These are phyloP conservation scores for Neurospora intermedia DNA, from an alignment of 495 filamentous ascomycete species.

Conservation along the genomic window DNA sequence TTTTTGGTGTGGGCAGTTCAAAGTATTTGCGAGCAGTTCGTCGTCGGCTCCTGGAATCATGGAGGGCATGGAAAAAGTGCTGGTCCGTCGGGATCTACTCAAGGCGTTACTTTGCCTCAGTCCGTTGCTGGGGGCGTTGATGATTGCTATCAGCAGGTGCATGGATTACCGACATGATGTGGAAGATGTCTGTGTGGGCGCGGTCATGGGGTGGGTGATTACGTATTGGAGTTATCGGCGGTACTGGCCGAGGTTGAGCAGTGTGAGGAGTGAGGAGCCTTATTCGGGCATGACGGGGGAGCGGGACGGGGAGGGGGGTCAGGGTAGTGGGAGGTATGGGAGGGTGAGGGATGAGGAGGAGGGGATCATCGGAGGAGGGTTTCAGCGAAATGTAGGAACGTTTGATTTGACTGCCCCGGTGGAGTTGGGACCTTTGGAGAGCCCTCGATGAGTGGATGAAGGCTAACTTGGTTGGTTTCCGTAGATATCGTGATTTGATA, in stretches of 20 bases:
- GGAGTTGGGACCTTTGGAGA: slow-evolving; percentile 9
- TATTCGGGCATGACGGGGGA: slow-evolving; percentile 23
- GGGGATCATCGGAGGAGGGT: neutral
- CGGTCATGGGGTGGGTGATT: slow-evolving; percentile 58
- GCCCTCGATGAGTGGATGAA: neutral
- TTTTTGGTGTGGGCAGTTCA: slow-evolving; percentile 62
- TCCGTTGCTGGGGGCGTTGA: slow-evolving; percentile 67
- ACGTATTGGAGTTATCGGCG: slow-evolving; percentile 75
- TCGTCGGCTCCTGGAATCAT: too few species aligned
- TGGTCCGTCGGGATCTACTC: slow-evolving; percentile 43
- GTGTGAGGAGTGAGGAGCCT: slow-evolving; percentile 39
- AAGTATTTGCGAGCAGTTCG: too few species aligned
- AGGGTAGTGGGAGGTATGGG: slow-evolving; percentile 11
- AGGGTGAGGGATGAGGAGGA: slow-evolving; percentile 27
- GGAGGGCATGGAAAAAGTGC: slow-evolving; percentile 9
- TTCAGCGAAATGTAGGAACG: slow-evolving; percentile 20
- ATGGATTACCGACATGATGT: slow-evolving; percentile 95
- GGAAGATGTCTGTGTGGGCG: slow-evolving; percentile 76
- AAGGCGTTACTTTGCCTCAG: slow-evolving; percentile 52
- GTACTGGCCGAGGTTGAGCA: slow-evolving; percentile 44
- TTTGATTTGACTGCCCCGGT: neutral
- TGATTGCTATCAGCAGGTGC: slow-evolving; percentile 85
- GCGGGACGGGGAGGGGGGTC: slow-evolving; percentile 1
- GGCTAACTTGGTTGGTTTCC: neutral
- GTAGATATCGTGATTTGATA: slow-evolving; percentile 3